Conservation (phyloP, 2,329 filamentous ascomycete species). For the Neofusicoccum cordaticola region DNA sequence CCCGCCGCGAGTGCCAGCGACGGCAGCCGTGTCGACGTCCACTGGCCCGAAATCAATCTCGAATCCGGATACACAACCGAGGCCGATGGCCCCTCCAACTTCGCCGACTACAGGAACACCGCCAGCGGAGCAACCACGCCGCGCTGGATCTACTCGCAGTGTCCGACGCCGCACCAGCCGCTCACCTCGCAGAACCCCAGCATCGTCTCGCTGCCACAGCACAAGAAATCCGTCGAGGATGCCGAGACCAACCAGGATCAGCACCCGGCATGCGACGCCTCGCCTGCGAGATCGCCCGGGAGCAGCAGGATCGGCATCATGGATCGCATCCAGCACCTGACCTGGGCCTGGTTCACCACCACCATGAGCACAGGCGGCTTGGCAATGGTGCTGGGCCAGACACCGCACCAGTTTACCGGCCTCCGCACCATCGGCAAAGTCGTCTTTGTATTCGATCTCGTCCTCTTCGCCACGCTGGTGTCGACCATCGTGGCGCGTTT, state of each 20-base stretch:
- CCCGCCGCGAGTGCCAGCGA: too few species aligned
- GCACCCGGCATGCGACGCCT: not conserved
- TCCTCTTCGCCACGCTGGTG: slow-evolving; percentile 41
- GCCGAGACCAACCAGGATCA: not conserved
- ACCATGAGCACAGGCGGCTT: slow-evolving; percentile 51
- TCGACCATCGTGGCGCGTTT: slow-evolving; percentile 43
- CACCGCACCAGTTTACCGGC: slow-evolving; percentile 47
- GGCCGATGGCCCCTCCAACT: not conserved
- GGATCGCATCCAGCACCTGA: slow-evolving; percentile 38
- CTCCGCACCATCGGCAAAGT: slow-evolving; percentile 51
- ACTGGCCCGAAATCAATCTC: not conserved
- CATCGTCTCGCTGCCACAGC: not conserved
- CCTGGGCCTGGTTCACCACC: slow-evolving; percentile 48
- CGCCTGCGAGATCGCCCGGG: not conserved
- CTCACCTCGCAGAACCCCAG: not conserved
- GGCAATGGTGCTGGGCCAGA: slow-evolving; percentile 42
- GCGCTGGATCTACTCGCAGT: not conserved
- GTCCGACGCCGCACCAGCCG: not conserved
- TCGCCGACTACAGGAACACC: not conserved
- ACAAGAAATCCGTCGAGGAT: not conserved
- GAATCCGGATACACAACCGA: not conserved
- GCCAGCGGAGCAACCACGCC: not conserved
- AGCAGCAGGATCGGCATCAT: slow-evolving; percentile 17
- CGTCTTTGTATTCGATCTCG: slow-evolving; percentile 51
- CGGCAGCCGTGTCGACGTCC: too few species aligned